Conservation (phyloP, 192 early-diverging fungal species). For the Coemansia sp. region DNA sequence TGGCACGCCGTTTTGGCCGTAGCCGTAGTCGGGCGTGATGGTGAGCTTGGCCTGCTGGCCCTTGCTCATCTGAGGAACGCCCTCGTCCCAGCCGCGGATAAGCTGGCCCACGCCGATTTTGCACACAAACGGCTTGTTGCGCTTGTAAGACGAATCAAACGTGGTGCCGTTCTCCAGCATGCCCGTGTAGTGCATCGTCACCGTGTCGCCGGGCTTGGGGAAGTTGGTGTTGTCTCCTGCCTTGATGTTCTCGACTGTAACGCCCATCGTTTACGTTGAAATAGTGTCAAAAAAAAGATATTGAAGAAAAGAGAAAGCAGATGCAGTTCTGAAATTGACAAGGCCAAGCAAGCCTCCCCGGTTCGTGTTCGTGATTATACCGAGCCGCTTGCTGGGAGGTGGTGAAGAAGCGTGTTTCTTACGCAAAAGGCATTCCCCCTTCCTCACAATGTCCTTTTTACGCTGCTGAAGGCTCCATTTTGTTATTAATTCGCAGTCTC, state of each 20-base stretch:
- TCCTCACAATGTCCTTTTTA: too few relatives aligned
- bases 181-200: constrained; percentile 69
- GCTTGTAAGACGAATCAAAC: constrained; percentile 89
- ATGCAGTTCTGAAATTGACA: too few relatives aligned
- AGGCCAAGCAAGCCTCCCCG: too few relatives aligned
- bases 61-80: constrained; percentile 90
- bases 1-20: constrained; percentile 74
- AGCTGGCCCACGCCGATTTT: constrained; percentile 91
- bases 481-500: too few relatives aligned
- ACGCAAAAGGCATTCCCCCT: too few relatives aligned
- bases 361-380: too few relatives aligned
- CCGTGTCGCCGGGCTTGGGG: constrained; percentile 64
- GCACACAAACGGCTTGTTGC: constrained; percentile 80
- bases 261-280: constrained; percentile 22
- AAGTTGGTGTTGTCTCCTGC: constrained; percentile 27
- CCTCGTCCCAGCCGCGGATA: constrained; percentile 85
- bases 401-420: too few relatives aligned
- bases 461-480: too few relatives aligned
- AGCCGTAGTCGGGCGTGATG: constrained; percentile 81
- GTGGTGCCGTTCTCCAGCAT: constrained; percentile 64
- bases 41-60: constrained; percentile 83
- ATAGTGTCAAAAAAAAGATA: not conserved
- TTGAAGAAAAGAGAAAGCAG: not conserved
- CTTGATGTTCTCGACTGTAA: constrained; percentile 23
- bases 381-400: too few relatives aligned